A percentile compares a stretch with the other conserved stretches of the same genome.
Evolutionary conservation across 2,329 filamentous ascomycete genomes (phyloP).

Genomic region (Talaromyces sp.): DNA sequence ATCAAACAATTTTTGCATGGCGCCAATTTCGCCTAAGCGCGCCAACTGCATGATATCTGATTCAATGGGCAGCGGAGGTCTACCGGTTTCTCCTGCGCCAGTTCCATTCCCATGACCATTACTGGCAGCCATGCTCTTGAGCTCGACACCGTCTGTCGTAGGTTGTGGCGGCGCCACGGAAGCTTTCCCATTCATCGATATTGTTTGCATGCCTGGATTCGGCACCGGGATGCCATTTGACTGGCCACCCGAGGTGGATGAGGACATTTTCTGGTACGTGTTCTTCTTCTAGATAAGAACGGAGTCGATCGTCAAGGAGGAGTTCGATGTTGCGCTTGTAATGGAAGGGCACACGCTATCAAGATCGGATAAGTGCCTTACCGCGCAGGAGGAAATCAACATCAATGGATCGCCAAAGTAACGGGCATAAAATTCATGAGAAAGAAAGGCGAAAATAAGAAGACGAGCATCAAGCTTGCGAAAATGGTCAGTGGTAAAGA

Average conservation of each 20-base stretch:
- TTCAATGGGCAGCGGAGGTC: slow-evolving; percentile 46
- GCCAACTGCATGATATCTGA: slow-evolving; percentile 96
- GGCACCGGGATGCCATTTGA: slow-evolving; percentile 20
- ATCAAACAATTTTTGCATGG: slow-evolving; percentile 87
- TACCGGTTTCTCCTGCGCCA: slow-evolving; percentile 22
- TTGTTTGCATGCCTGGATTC: slow-evolving; percentile 18
- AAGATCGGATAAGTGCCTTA: neutral
- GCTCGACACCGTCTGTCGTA: slow-evolving; percentile 36
- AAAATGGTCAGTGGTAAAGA: neutral
- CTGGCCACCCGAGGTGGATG: slow-evolving; percentile 1
- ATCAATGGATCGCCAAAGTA: neutral
- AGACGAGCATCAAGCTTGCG: neutral
- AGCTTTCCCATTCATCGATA: slow-evolving; percentile 27
- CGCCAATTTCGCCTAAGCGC: slow-evolving; percentile 76
- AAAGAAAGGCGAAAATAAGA: neutral
- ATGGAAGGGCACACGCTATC: neutral
- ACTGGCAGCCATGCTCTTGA: slow-evolving; percentile 35
- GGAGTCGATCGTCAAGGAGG: neutral
- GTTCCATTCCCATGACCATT: slow-evolving; percentile 18
- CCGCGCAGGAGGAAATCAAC: neutral
- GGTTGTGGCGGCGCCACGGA: slow-evolving; percentile 33
- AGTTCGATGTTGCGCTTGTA: neutral
- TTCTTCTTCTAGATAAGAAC: neutral
- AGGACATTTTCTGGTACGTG: neutral
- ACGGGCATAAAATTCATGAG: neutral